Evolutionary conservation across 371 early-diverging fungal species (phyloP).

Genomic region (Neoconidiobolus thromboides): DNA sequence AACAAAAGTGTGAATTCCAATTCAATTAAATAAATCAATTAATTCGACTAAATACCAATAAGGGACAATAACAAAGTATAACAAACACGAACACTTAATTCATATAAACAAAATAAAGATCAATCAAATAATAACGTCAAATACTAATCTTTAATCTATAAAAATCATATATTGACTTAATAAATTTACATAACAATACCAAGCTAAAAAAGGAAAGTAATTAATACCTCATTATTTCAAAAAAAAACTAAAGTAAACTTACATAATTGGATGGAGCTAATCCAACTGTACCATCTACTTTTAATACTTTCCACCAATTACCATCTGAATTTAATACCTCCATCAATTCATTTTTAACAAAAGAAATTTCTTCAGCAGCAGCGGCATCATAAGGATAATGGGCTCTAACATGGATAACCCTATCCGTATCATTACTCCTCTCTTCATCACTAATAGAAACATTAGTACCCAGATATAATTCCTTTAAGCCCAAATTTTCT

Average conservation of each 20-base stretch:
- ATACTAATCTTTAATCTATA: no score
- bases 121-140: no score
- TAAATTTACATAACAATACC: no score
- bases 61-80: no score
- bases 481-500: neutral
- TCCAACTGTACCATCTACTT: conserved; percentile 57
- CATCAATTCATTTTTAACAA: conserved; percentile 65
- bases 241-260: neutral
- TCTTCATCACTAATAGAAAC: neutral
- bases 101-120: no score
- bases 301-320: conserved; percentile 90
- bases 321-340: conserved; percentile 78
- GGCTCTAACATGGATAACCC: neutral
- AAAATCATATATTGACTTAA: no score
- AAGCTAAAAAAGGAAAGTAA: no score
- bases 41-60: no score
- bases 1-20: no score
- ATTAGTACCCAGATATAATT: neutral
- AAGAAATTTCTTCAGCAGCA: conserved; percentile 76
- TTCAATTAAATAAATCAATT: no score
- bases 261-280: conserved; percentile 84
- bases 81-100: no score
- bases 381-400: conserved; percentile 13
- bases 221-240: neutral
- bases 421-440: neutral